These are phyloP conservation scores for Backusella macrospora DNA, from an alignment of 192 early-diverging fungal genomes.

Conservation along the genomic window DNA sequence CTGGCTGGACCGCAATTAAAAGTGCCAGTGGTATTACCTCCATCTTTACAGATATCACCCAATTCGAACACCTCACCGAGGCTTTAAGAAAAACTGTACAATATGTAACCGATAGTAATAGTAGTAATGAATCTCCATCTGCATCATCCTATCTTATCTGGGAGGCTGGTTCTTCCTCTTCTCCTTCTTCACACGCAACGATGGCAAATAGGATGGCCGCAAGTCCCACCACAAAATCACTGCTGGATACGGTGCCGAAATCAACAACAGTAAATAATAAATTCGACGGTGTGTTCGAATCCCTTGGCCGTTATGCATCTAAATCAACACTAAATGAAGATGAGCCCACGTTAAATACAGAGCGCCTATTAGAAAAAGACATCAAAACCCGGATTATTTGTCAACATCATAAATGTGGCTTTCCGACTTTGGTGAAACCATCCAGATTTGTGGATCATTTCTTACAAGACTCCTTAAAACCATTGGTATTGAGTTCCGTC, in stretches of 20 bases:
- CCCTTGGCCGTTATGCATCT: neutral
- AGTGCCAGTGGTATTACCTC: neutral
- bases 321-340: neutral
- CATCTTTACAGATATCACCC: conserved; percentile 19
- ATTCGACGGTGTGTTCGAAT: neutral
- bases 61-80: conserved; percentile 3
- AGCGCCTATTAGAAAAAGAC: conserved; percentile 1
- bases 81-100: neutral
- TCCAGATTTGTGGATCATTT: neutral
- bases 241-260: neutral
- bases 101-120: neutral
- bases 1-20: conserved; percentile 9
- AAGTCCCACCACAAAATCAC: neutral
- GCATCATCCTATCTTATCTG: no score
- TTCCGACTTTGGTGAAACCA: conserved; percentile 18
- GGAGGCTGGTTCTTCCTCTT: no score
- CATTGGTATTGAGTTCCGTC: neutral
- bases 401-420: conserved; percentile 19
- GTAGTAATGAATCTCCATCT: no score
- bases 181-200: no score
- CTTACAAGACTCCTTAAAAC: neutral
- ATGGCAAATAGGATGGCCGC: no score
- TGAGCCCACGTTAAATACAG: neutral
- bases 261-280: neutral
- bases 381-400: neutral